These are phyloP conservation scores for Phoma sp. DNA, from an alignment of 2,329 filamentous ascomycete species.

Conservation along the genomic window DNA sequence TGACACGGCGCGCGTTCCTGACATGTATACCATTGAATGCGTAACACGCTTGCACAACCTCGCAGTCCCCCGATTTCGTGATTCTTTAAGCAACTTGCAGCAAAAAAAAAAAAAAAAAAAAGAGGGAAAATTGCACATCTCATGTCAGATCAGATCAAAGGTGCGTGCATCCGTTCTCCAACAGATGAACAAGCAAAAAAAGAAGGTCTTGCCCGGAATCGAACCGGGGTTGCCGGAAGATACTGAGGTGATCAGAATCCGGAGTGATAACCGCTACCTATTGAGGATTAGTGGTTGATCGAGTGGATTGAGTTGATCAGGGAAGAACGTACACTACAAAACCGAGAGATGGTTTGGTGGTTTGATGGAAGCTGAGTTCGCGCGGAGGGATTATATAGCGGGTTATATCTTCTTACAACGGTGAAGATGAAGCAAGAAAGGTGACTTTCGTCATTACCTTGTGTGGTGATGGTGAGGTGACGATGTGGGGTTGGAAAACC, in stretches of 20 bases:
- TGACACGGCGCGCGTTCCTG: not conserved
- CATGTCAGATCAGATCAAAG: too few relatives aligned
- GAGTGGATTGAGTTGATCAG: constrained; percentile 4
- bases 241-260: constrained; percentile 21
- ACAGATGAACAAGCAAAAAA: not conserved
- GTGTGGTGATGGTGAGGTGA: too few relatives aligned
- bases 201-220: constrained; percentile 22
- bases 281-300: not conserved
- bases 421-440: too few relatives aligned
- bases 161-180: too few relatives aligned
- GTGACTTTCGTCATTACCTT: too few relatives aligned
- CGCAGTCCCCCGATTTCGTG: not conserved
- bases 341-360: not conserved
- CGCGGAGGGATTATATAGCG: not conserved
- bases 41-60: not conserved
- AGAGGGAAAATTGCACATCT: too few relatives aligned
- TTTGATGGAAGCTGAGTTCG: not conserved
- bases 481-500: not conserved
- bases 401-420: too few relatives aligned
- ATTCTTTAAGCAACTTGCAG: not conserved
- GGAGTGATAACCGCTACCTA: constrained; percentile 22
- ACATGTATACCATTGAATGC: constrained; percentile 19
- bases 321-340: constrained; percentile 15
- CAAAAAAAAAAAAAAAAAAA: too few relatives aligned
- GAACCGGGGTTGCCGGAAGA: constrained; percentile 22